Evolutionary conservation across 495 filamentous ascomycete genomes (phyloP), one percentile per base, ranked within the genome.

Genomic region (Xylaria scruposa): DNA sequence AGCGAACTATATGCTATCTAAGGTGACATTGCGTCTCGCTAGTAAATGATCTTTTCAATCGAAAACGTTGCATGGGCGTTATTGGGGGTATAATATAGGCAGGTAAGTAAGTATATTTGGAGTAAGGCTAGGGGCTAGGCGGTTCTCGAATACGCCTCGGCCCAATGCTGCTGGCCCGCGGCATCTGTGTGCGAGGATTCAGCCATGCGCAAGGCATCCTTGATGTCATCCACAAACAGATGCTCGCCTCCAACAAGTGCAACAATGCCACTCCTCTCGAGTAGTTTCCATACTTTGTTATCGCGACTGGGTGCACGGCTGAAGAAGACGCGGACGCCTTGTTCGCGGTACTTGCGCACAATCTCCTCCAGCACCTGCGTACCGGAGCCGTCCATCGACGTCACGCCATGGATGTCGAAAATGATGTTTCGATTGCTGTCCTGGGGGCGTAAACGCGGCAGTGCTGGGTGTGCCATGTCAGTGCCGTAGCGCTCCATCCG

Each of bases 401-500:
- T 96, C 1, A 99, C 96, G 1, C 96, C 95, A 74, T 98, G 95
- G 15, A 98, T 93, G 79, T 99, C 96, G 77, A 99, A 98, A 69
- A 99, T 95, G 78, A 99, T 86, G 75, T 97, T 97, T 67, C 88
- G 87, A 72, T 97, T 97, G 65, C 92, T 90, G 71, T 92, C 90
- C 17, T 89, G 86, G 21, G 86, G 80, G 13, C 94, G 85, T 40
- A 96, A 85, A 8, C 93, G 86, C 6, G 96, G 95, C 19, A 97
- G 83, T 2, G 94, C 94, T 0, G 97, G 97, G 69, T 98, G 97
- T 0, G 93, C 92, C 51, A 84, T 83, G n/a, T 81, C 89, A 0
- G 93, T 93, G 15, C 96, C 96, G 76, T 98, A 97, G 29, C 93
- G 84, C 80, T 98, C 96, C 8, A 99, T 82, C 15, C 97, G 85